phyloP scores from a whole-genome alignment of 1,139 yeast species.

The Sugiyamaella japonica region DNA sequence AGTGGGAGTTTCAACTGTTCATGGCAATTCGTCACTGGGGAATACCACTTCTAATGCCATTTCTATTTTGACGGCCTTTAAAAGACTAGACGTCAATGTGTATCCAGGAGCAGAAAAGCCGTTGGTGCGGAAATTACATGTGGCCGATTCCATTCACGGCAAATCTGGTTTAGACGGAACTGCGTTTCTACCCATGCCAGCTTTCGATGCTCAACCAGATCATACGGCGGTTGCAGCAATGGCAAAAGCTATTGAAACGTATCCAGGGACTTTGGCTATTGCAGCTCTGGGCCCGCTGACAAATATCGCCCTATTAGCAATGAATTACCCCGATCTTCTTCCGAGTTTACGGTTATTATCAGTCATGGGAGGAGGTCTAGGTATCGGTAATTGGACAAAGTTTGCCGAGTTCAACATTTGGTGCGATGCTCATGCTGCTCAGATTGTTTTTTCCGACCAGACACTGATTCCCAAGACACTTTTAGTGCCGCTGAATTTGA shows the following conservation, averaged over 20 bases:
- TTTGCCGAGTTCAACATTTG: constrained; percentile 78
- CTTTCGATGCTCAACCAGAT: constrained; percentile 41
- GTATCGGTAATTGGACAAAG: constrained; percentile 48
- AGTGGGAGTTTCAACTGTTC: constrained; percentile 77
- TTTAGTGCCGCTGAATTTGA: constrained; percentile 66
- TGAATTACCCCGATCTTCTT: constrained; percentile 53
- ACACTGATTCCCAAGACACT: constrained; percentile 51
- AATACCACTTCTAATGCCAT: constrained; percentile 72
- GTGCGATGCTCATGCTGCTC: constrained; percentile 77
- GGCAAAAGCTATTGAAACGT: constrained; percentile 48
- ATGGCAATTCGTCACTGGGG: constrained; percentile 71
- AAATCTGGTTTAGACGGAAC: constrained; percentile 74
- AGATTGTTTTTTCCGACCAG: constrained; percentile 51
- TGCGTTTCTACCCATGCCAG: constrained; percentile 53
- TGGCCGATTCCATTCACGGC: constrained; percentile 73
- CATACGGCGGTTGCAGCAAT: constrained; percentile 58
- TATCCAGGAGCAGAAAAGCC: constrained; percentile 67
- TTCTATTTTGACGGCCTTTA: constrained; percentile 61
- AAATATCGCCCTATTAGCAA: constrained; percentile 58
- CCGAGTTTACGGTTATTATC: constrained; percentile 52
- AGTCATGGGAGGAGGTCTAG: constrained; percentile 77
- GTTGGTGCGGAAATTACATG: constrained; percentile 48
- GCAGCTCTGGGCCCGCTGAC: constrained; percentile 76
- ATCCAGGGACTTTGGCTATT: constrained; percentile 54
- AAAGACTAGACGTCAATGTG: constrained; percentile 53